Conservation (phyloP, 169 alveolate genomes). For the Cardiosporidium cionae region DNA sequence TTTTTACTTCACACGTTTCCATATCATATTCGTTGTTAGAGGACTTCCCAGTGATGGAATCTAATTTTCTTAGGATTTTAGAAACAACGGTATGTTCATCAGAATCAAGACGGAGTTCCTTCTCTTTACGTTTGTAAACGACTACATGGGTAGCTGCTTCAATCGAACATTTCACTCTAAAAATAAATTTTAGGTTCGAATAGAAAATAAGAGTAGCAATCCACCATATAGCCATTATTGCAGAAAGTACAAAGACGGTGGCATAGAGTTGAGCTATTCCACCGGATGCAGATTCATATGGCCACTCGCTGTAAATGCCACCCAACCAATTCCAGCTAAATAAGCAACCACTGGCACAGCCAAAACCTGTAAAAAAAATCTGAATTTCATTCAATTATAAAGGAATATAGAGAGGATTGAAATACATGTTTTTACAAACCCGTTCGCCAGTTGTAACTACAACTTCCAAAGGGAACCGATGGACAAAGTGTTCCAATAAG, state of each 20-base stretch:
- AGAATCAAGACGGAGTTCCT: not conserved
- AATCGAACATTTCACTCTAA: not conserved
- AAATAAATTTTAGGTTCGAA: not conserved
- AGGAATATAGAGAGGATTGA: too few relatives aligned
- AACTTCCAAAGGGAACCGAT: not conserved
- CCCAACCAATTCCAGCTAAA: not conserved
- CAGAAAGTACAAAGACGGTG: not conserved
- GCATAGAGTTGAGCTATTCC: not conserved
- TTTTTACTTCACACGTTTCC: not conserved
- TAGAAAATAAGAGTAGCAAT: not conserved
- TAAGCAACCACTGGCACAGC: not conserved
- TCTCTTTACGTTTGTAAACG: not conserved
- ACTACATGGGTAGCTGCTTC: not conserved
- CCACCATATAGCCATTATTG: not conserved
- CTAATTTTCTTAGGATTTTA: too few relatives aligned
- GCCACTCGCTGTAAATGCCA: not conserved
- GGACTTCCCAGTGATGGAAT: not conserved
- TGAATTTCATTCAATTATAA: not conserved
- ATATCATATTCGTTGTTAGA: not conserved
- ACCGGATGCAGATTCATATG: not conserved
- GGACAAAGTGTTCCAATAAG: not conserved
- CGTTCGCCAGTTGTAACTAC: not conserved
- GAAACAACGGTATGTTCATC: too few relatives aligned
- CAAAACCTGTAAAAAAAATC: not conserved
- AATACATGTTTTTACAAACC: not conserved